Evolutionary conservation across 306 rosid genomes (phyloP).

Genomic region (Abrus precatorius): DNA sequence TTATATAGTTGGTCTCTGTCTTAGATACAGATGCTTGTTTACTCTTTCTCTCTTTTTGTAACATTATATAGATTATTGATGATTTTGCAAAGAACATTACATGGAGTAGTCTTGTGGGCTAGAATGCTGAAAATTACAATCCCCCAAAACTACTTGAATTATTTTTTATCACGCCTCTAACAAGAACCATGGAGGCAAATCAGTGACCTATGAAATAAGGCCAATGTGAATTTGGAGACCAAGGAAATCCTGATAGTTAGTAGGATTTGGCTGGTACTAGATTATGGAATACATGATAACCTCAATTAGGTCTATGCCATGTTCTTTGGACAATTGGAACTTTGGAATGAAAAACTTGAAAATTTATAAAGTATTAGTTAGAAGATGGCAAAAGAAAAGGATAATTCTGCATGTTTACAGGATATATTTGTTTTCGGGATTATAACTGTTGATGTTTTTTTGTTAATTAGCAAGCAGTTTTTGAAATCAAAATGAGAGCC

Average conservation of each 20-base stretch:
- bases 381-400: not conserved
- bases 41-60: not conserved
- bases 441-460: slow-evolving; percentile 3
- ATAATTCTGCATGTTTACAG: not conserved
- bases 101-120: not conserved
- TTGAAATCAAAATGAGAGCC: not conserved
- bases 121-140: not conserved
- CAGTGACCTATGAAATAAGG: slow-evolving; percentile 15
- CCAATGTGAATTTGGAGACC: not conserved
- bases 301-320: slow-evolving; percentile 9
- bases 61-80: slow-evolving; percentile 13
- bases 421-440: slow-evolving; percentile 18
- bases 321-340: slow-evolving; percentile 8
- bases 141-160: not conserved
- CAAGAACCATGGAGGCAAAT: not conserved
- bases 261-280: slow-evolving; percentile 1
- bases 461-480: not conserved
- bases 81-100: not conserved
- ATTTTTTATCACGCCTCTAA: not conserved
- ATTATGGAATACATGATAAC: slow-evolving; percentile 9
- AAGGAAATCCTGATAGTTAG: not conserved
- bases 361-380: slow-evolving; percentile 15
- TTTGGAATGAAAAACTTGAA: not conserved
- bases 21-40: not conserved
- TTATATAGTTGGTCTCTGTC: slow-evolving; percentile 9